Evolutionary conservation across 2,329 filamentous ascomycete species (phyloP), one percentile per base, ranked within the genome.

Genomic region (Epichloe uncinata): DNA sequence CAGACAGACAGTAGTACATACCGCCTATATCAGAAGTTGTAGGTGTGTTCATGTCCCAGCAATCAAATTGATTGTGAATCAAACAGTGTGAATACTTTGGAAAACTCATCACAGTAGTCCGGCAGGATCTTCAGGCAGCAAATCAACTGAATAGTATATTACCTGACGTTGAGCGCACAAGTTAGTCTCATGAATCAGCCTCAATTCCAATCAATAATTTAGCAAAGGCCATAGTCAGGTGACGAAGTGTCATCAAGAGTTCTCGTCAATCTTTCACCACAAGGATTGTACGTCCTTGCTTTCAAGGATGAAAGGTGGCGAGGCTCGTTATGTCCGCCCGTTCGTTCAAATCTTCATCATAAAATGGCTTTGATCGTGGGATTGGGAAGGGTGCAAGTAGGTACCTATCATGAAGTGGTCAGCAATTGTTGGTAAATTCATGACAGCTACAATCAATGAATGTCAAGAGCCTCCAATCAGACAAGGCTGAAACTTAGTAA

Each of bases 261-360:
- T 66, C 73, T 68, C 66, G 61, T 63, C 59, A 58, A 58, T 63
- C 69, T 66, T 61, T 67, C 67, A 72, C 72, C 76, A 73, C 75
- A 73, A 72, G 73, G 74, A 68, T 77, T 81, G 77, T 81, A 80
- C 75, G 73, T 38, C 71, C 76, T 73, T 68, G 76, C 66, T 76
- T 73, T 74, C 66, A 61, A 64, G 65, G 67, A 68, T 62, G 69
- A 65, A 62, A 64, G 68, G 61, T 60, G 65, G 63, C 68, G 61
- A 62, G 72, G 71, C 74, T 78, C 75, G 67, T 70, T 77, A 78
- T 81, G 78, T 80, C 78, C 78, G 78, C 78, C 78, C 78, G 78
- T 81, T 81, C 78, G 78, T 81, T 79, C 77, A 81, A 79, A 67
- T 68, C 69, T 75, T 81, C 78, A 70, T 81, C 78, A 81, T 74